Percentiles rank a stretch among this genome's conserved stretches.
Evolutionary conservation across 2,329 filamentous ascomycete species (phyloP).

Genomic region (Cytospora paraplurivora): DNA sequence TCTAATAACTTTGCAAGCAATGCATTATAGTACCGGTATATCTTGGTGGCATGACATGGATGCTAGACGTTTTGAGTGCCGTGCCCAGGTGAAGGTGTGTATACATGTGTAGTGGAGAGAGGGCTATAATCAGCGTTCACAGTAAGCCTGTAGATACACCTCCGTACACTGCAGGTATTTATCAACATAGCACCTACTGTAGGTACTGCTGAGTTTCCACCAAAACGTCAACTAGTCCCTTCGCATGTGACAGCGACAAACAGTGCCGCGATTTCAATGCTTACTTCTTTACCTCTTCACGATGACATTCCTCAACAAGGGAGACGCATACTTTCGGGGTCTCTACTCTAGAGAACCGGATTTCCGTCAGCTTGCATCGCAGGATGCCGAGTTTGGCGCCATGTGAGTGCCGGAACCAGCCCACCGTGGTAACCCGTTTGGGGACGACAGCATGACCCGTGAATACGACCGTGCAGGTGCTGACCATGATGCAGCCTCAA

Average conservation of each 20-base stretch:
- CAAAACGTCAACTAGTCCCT: not conserved
- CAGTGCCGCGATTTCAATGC: no score
- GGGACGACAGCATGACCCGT: no score
- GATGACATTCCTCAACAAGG: conserved; percentile 17
- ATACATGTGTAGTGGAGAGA: no score
- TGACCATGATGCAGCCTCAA: conserved; percentile 38
- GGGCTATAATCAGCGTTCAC: no score
- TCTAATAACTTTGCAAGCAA: no score
- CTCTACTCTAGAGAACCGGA: conserved; percentile 47
- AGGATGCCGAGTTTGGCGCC: conserved; percentile 46
- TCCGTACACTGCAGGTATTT: no score
- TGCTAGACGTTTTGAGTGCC: no score
- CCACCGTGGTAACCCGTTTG: not conserved
- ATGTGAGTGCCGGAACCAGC: conserved; percentile 39
- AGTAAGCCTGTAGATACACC: no score
- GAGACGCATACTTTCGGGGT: conserved; percentile 39
- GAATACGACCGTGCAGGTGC: not conserved
- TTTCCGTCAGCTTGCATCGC: conserved; percentile 46
- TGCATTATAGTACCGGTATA: no score
- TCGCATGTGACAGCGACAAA: not conserved
- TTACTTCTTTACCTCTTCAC: not conserved
- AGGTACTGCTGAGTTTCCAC: not conserved
- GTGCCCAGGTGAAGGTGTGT: no score
- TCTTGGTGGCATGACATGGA: no score
- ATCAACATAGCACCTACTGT: no score